Conservation (phyloP, 1,284 basidiomycete genomes). For the Ganoderma leucocontextum region DNA sequence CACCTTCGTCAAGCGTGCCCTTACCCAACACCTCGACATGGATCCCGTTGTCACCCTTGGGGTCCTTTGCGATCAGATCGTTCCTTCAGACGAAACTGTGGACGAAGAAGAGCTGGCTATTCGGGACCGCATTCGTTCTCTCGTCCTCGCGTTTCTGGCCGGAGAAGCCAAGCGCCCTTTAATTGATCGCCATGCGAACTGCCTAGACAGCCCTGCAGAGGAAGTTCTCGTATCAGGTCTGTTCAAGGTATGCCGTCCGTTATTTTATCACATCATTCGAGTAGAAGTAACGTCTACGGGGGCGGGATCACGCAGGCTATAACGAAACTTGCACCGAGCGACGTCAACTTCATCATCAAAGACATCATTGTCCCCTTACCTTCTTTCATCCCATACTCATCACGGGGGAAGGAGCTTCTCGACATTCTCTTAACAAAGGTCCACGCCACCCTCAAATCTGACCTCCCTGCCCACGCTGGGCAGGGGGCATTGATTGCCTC, state of each 20-base stretch:
- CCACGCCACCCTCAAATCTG: conserved; percentile 47
- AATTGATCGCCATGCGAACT: conserved; percentile 52
- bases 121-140: conserved; percentile 60
- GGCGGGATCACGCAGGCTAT: conserved; percentile 52
- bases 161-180: conserved; percentile 59
- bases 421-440: conserved; percentile 53
- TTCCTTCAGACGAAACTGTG: conserved; percentile 55
- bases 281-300: neutral
- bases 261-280: neutral
- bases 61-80: conserved; percentile 74
- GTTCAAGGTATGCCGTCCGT: conserved; percentile 49
- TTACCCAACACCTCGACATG: conserved; percentile 69
- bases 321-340: conserved; percentile 49
- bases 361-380: conserved; percentile 60
- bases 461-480: conserved; percentile 40
- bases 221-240: conserved; percentile 56
- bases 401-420: conserved; percentile 54
- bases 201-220: conserved; percentile 56
- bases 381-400: conserved; percentile 49
- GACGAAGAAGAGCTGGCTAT: conserved; percentile 68
- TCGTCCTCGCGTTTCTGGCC: conserved; percentile 67
- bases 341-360: conserved; percentile 58
- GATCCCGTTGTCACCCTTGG: conserved; percentile 66
- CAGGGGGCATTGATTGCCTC: conserved; percentile 43
- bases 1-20: conserved; percentile 62